phyloP scores from a whole-genome alignment of 148 eudicot genomes.

The Spergularia marina region DNA sequence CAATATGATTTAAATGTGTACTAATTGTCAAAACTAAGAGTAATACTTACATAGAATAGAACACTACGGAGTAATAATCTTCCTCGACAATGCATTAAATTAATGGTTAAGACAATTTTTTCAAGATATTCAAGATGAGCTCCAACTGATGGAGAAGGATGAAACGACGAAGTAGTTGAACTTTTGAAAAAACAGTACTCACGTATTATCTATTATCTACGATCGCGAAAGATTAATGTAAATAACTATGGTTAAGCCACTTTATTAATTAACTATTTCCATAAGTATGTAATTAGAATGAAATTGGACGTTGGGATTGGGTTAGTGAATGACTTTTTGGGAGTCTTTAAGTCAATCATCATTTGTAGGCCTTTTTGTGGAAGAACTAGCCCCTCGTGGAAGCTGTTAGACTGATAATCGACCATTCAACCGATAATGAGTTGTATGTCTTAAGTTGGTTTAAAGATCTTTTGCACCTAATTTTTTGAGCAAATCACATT shows the following conservation, averaged over 20 bases:
- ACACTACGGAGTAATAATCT: background rate
- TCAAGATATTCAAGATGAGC: background rate
- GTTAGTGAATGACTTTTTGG: slow-evolving; percentile 23
- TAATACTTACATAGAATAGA: background rate
- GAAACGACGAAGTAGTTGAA: slow-evolving; percentile 16
- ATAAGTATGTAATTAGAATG: too few species aligned
- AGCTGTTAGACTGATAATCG: slow-evolving; percentile 19
- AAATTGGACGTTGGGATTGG: slow-evolving; percentile 13
- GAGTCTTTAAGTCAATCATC: slow-evolving; percentile 24
- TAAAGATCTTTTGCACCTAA: slow-evolving; percentile 24
- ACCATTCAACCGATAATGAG: slow-evolving; percentile 26
- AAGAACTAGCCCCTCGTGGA: slow-evolving; percentile 6
- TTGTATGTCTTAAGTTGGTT: slow-evolving; percentile 3
- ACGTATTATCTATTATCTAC: background rate
- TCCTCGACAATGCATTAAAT: slow-evolving; percentile 10
- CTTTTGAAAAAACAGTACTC: slow-evolving; percentile 9
- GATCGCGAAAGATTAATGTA: background rate
- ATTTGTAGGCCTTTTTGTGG: background rate
- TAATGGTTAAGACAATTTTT: background rate
- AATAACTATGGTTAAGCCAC: background rate
- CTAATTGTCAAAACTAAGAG: slow-evolving; percentile 2
- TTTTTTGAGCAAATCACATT: slow-evolving; percentile 11
- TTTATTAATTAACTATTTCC: too few species aligned
- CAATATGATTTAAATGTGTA: background rate
- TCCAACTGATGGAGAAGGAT: slow-evolving; percentile 8